phyloP scores from a whole-genome alignment of 495 filamentous ascomycete species.

The Haplographium delicatum region DNA sequence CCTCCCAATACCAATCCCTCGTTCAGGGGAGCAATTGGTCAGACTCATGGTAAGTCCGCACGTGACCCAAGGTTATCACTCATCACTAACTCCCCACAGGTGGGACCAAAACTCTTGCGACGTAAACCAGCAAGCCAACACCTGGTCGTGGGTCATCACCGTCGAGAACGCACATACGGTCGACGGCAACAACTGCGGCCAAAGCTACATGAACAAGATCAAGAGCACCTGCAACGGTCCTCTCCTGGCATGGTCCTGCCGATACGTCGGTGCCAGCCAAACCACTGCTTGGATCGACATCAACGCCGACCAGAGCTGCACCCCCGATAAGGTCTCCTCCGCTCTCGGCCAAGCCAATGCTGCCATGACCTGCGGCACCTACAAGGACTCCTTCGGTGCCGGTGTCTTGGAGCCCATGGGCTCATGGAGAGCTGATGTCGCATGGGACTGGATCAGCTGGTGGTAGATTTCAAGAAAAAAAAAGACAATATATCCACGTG shows the following conservation, averaged over 20 bases:
- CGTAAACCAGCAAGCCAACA: background rate
- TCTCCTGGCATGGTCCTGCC: background rate
- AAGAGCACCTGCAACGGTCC: background rate
- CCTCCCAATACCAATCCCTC: background rate
- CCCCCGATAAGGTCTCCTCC: background rate
- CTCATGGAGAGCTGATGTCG: background rate
- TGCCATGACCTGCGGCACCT: background rate
- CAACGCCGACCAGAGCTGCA: background rate
- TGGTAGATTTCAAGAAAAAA: too few relatives aligned
- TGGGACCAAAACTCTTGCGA: background rate
- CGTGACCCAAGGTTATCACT: too few relatives aligned
- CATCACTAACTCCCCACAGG: too few relatives aligned
- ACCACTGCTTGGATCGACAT: background rate
- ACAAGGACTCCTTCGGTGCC: background rate
- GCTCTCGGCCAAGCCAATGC: background rate
- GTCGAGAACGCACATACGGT: background rate
- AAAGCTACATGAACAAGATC: background rate
- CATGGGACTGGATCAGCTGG: background rate
- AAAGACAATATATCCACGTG: too few relatives aligned
- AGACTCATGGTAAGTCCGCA: too few relatives aligned
- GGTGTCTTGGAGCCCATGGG: background rate
- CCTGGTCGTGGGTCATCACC: background rate
- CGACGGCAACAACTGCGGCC: background rate
- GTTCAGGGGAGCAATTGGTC: background rate
- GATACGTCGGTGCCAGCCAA: background rate